A percentile compares a stretch with the other conserved stretches of the same genome.
Conservation (phyloP, 345 rosid genomes). For the Brassica carinata region DNA sequence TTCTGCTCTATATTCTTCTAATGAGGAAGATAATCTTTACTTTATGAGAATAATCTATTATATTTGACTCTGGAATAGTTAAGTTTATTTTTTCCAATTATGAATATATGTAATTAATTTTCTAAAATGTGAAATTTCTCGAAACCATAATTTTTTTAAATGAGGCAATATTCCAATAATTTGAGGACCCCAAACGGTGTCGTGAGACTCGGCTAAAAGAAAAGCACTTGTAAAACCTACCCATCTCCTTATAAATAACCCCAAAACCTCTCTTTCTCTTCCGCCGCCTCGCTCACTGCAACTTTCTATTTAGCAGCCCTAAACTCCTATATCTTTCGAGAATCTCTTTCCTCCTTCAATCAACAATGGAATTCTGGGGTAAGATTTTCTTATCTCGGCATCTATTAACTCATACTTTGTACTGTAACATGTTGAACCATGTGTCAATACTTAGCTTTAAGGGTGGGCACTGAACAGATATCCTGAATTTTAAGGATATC, state of each 20-base stretch:
- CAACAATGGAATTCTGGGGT: slow-evolving; percentile 73
- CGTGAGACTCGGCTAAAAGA: slow-evolving; percentile 15
- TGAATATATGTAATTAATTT: neutral
- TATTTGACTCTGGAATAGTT: neutral
- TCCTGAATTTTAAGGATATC: no score
- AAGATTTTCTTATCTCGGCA: neutral
- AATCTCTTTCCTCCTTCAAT: neutral
- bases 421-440: neutral
- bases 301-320: neutral
- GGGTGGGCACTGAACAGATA: no score
- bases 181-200: neutral
- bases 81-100: neutral
- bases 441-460: no score
- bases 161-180: neutral
- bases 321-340: neutral
- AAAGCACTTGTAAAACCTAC: slow-evolving; percentile 11
- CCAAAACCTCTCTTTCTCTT: neutral
- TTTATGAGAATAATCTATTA: neutral
- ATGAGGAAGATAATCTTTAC: neutral
- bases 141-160: neutral
- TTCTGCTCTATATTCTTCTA: neutral
- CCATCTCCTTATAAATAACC: slow-evolving; percentile 31
- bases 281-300: slow-evolving; percentile 8
- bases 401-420: neutral
- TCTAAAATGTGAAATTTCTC: neutral